Base-by-base conservation (phyloP, 2,329 filamentous ascomycete genomes). In the Colletotrichum paranaense region DNA sequence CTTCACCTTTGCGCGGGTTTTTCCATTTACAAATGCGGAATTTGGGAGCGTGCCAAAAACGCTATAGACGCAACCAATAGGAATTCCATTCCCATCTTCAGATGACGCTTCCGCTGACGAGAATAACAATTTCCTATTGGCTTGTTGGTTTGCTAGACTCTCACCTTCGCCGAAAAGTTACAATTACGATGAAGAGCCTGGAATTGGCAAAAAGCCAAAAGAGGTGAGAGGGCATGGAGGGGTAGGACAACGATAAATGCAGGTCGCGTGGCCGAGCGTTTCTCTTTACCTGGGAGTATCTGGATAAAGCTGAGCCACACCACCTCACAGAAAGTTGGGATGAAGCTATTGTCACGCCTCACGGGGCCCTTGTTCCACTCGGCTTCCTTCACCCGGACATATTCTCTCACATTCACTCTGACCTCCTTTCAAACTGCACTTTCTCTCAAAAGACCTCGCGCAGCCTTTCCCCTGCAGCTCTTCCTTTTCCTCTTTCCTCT, bases 301-400 rank as follows among this genome's bases (percentile, higher is more conserved):
- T 62, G 60, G 32, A 71, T 46, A 66, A 71, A 73, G 67, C 71
- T 71, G 28, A 66, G 71, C 71, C 71, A 73, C 71, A 66, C 67
- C 67, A 71, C 60, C 38, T 38, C 14, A 11, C 38, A 57, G 70
- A 66, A 66, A 73, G 55, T 59, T 73, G 67, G 71, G 71, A 73
- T 71, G 71, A 73, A 73, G 71, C 67, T 66, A 65, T 71, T 73
- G 62, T 73, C 67, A 65, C 62, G 60, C n/a, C 71, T 66, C 67
- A 57, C 62, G 57, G 56, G 71, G 71, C 49, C 71, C 67, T 71
- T 73, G 71, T 73, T 56, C 62, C 71, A 71, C 60, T 62, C 62
- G 46, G 70, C 38, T 66, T 62, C 67, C 56, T 71, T 66, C 60
- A 73, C 22, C 62, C 62, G 67, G 56, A 53, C 71, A 38, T 71